These are phyloP conservation scores for Fusarium succisae DNA, from an alignment of 2,329 filamentous ascomycete genomes.

Conservation along the genomic window DNA sequence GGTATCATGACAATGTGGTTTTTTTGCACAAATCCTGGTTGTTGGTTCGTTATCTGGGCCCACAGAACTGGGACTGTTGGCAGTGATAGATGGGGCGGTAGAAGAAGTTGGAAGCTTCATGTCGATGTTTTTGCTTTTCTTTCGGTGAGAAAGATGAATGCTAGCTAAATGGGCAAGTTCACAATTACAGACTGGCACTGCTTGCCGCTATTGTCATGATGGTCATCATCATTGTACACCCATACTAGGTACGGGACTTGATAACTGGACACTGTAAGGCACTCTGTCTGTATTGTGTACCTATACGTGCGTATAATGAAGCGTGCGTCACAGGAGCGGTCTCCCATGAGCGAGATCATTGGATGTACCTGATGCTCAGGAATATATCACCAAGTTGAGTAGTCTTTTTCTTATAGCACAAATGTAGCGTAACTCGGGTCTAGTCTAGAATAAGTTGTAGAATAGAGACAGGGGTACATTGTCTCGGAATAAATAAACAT, in stretches of 20 bases:
- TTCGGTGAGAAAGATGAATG: neutral
- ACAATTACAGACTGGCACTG: neutral
- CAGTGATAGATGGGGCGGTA: conserved; percentile 9
- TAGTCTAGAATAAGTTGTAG: neutral
- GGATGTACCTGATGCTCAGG: conserved; percentile 33
- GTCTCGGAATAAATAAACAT: neutral
- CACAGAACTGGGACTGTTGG: conserved; percentile 32
- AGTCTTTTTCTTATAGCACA: neutral
- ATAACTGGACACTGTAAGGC: neutral
- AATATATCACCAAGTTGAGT: conserved; percentile 23
- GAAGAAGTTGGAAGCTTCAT: conserved; percentile 14
- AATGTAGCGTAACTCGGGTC: neutral
- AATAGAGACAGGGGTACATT: neutral
- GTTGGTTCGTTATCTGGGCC: conserved; percentile 17
- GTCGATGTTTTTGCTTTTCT: conserved; percentile 1
- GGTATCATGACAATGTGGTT: conserved; percentile 31
- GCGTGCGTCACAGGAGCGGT: neutral
- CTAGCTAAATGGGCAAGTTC: neutral
- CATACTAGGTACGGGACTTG: neutral
- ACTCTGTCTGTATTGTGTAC: neutral
- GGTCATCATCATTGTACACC: neutral
- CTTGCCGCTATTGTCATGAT: neutral
- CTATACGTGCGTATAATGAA: neutral
- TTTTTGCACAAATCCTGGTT: conserved; percentile 21
- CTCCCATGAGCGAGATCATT: neutral